Evolutionary conservation across 805 yeast genomes (phyloP).

Genomic region (Lipomyces mesembrius): DNA sequence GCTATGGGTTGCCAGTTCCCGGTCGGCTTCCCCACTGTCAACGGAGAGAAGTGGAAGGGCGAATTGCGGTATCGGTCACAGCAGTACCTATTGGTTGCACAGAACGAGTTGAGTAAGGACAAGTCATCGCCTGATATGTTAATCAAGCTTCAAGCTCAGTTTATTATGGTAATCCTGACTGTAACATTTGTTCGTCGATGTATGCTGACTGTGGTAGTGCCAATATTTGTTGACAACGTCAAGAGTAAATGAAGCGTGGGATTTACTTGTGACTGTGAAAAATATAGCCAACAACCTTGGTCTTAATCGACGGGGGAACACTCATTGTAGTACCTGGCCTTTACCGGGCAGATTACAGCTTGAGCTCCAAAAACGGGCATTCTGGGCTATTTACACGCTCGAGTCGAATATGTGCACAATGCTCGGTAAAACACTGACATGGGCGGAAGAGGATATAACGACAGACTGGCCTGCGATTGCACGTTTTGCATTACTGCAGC

Average conservation of each 20-base stretch:
- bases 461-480: constrained; percentile 22
- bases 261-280: constrained; percentile 19
- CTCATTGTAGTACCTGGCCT: constrained; percentile 6
- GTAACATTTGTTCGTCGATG: background rate
- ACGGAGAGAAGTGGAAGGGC: constrained; percentile 5
- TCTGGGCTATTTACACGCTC: constrained; percentile 32
- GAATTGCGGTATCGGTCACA: constrained; percentile 16
- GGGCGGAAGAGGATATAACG: constrained; percentile 34
- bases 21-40: constrained; percentile 4
- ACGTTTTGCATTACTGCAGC: constrained; percentile 10
- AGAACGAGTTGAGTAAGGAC: constrained; percentile 22
- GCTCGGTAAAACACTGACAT: constrained; percentile 34
- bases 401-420: constrained; percentile 34
- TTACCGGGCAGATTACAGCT: constrained; percentile 10
- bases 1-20: constrained; percentile 32
- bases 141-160: constrained; percentile 26
- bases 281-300: constrained; percentile 23
- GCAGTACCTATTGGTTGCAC: constrained; percentile 26
- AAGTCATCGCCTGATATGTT: constrained; percentile 14
- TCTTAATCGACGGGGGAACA: constrained; percentile 23
- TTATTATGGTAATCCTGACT: constrained; percentile 17
- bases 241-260: constrained; percentile 31
- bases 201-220: constrained; percentile 3
- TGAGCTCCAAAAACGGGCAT: constrained; percentile 28
- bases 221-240: constrained; percentile 27